A percentile compares a stretch with the other conserved stretches of the same genome.
phyloP scores from a whole-genome alignment of 1,284 basidiomycete species.

The Tranzscheliella williamsii region DNA sequence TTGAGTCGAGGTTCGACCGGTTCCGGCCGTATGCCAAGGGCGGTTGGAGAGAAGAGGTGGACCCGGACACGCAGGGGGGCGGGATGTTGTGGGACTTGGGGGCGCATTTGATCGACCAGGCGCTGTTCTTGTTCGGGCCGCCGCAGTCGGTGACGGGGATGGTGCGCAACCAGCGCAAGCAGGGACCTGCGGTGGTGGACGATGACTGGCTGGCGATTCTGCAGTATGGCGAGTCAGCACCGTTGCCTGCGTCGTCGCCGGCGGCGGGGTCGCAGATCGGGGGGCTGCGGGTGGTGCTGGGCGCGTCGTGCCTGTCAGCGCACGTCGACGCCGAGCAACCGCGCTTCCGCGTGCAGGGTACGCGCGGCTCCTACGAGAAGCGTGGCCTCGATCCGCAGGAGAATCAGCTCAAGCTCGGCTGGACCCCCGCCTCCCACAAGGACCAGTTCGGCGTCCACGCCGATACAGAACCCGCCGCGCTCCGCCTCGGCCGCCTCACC shows the following conservation, averaged over 20 bases:
- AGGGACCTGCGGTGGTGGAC: slow-evolving; percentile 44
- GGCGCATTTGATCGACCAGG: slow-evolving; percentile 55
- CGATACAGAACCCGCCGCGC: slow-evolving; percentile 33
- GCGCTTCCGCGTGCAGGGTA: slow-evolving; percentile 52
- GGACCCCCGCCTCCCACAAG: slow-evolving; percentile 41
- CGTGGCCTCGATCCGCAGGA: slow-evolving; percentile 57
- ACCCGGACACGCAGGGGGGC: slow-evolving; percentile 48
- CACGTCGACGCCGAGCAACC: slow-evolving; percentile 53
- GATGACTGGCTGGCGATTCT: slow-evolving; percentile 57
- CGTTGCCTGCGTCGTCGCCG: slow-evolving; percentile 38
- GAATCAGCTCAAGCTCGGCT: slow-evolving; percentile 55
- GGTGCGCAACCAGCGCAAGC: slow-evolving; percentile 48
- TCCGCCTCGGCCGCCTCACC: slow-evolving; percentile 48
- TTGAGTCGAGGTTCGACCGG: slow-evolving; percentile 56
- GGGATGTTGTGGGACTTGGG: slow-evolving; percentile 59
- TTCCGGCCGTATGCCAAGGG: slow-evolving; percentile 56
- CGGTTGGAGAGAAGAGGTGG: slow-evolving; percentile 56
- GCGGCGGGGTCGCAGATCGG: slow-evolving; percentile 45
- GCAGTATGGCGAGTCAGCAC: slow-evolving; percentile 38
- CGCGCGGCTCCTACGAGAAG: slow-evolving; percentile 53
- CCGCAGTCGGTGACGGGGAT: slow-evolving; percentile 50
- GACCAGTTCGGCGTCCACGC: slow-evolving; percentile 55
- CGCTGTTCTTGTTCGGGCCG: slow-evolving; percentile 51
- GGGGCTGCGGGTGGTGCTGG: slow-evolving; percentile 44
- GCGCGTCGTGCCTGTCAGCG: slow-evolving; percentile 52